A percentile compares a stretch with the other conserved stretches of the same genome.
Evolutionary conservation across 2,329 filamentous ascomycete genomes (phyloP).

Genomic region (Cryphonectria naterciae): DNA sequence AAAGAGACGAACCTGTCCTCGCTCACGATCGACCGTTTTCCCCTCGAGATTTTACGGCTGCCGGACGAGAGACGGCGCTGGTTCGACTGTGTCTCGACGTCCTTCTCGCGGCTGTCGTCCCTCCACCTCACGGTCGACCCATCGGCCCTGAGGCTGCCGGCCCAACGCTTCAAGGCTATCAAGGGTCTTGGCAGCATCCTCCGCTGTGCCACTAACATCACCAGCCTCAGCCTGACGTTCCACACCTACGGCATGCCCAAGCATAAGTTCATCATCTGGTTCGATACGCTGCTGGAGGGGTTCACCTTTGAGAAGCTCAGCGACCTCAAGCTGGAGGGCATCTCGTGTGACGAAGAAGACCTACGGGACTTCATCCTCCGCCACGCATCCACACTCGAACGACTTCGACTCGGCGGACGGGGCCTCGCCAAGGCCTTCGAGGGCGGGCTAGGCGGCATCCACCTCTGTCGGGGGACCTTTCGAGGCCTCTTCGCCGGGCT

Average conservation of each 20-base stretch:
- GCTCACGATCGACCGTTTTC: constrained; percentile 48
- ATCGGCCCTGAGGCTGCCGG: constrained; percentile 42
- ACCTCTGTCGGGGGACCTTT: constrained; percentile 50
- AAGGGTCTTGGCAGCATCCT: constrained; percentile 49
- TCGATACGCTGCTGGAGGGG: constrained; percentile 44
- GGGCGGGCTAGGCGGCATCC: constrained; percentile 47
- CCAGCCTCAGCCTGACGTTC: constrained; percentile 46
- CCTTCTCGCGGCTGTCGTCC: constrained; percentile 45
- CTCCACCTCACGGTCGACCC: constrained; percentile 48
- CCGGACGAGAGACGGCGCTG: constrained; percentile 44
- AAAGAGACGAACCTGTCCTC: constrained; percentile 42
- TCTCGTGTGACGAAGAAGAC: constrained; percentile 49
- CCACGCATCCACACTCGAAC: constrained; percentile 44
- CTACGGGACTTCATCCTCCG: constrained; percentile 47
- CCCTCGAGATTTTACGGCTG: constrained; percentile 47
- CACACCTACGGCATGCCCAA: constrained; percentile 44
- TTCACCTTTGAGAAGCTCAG: constrained; percentile 45
- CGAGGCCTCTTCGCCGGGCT: constrained; percentile 48
- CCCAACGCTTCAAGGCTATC: constrained; percentile 44
- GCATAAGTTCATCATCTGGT: constrained; percentile 47
- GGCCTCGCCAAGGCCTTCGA: constrained; percentile 46
- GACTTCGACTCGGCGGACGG: constrained; percentile 50
- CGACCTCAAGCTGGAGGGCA: constrained; percentile 48
- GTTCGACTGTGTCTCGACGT: constrained; percentile 44
- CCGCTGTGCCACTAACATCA: constrained; percentile 43